Evolutionary conservation across 352 stramenopile genomes (phyloP).

Genomic region (Phytophthora cajani): DNA sequence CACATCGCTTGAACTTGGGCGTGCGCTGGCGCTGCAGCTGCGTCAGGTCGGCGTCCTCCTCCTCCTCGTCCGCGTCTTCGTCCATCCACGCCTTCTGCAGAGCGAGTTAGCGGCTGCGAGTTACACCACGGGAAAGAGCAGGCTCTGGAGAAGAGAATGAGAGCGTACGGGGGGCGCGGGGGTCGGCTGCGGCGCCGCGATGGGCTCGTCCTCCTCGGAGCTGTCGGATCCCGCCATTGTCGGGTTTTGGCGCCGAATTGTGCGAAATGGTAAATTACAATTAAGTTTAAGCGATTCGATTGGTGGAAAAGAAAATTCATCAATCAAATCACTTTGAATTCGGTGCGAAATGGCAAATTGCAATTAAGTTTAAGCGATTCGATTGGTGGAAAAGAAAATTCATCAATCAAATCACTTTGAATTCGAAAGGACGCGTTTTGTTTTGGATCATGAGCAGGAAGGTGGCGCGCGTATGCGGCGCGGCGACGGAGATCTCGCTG

Average conservation of each 20-base stretch:
- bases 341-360: neutral
- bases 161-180: slow-evolving; percentile 20
- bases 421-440: slow-evolving; percentile 15
- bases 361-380: neutral
- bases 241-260: slow-evolving; percentile 1
- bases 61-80: slow-evolving; percentile 81
- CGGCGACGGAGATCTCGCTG: slow-evolving; percentile 14
- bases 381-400: slow-evolving; percentile 26
- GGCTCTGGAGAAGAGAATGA: neutral
- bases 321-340: no score
- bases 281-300: slow-evolving; percentile 7
- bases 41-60: slow-evolving; percentile 81
- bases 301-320: slow-evolving; percentile 17
- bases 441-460: slow-evolving; percentile 10
- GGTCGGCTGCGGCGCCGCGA: slow-evolving; percentile 33
- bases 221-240: slow-evolving; percentile 64
- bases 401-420: neutral
- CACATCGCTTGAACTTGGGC: slow-evolving; percentile 71
- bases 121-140: slow-evolving; percentile 6
- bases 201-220: slow-evolving; percentile 88
- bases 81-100: slow-evolving; percentile 81
- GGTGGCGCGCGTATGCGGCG: slow-evolving; percentile 9
- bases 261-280: neutral
- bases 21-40: slow-evolving; percentile 57
- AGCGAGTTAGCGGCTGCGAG: neutral